Conservation (phyloP, 1,284 basidiomycete species). For the Moesziomyces sp. region DNA sequence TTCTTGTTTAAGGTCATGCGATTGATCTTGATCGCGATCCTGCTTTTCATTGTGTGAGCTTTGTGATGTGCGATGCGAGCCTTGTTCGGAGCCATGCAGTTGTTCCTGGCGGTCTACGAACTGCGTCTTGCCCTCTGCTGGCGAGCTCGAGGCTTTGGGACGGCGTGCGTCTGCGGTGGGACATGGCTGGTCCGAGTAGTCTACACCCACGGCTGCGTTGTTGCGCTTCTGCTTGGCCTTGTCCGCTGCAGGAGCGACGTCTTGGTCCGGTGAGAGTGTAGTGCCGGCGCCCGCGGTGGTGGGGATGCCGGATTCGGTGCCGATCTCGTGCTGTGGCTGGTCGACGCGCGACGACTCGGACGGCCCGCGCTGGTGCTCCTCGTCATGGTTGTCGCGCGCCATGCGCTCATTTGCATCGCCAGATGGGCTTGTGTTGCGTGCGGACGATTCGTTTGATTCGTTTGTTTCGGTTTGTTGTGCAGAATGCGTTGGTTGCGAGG, state of each 20-base stretch:
- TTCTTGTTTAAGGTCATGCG: too few relatives aligned
- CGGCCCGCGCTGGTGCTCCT: constrained; percentile 11
- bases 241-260: constrained; percentile 13
- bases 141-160: constrained; percentile 6
- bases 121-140: constrained; percentile 12
- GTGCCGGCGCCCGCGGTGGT: constrained; percentile 46
- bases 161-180: constrained; percentile 25
- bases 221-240: neutral
- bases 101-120: constrained; percentile 8
- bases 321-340: constrained; percentile 19
- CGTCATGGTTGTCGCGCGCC: constrained; percentile 4
- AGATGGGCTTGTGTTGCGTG: too few relatives aligned
- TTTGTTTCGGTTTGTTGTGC: too few relatives aligned
- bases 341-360: constrained; percentile 15
- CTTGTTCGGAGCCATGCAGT: neutral
- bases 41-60: too few relatives aligned
- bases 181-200: constrained; percentile 35
- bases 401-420: neutral
- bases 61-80: neutral
- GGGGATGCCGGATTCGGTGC: constrained; percentile 44
- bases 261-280: constrained; percentile 41
- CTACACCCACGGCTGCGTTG: constrained; percentile 31
- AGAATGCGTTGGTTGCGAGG: neutral
- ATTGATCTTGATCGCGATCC: too few relatives aligned
- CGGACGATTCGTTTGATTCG: too few relatives aligned